phyloP scores from a whole-genome alignment of 108 stramenopile species.

The Seminavis robusta region DNA sequence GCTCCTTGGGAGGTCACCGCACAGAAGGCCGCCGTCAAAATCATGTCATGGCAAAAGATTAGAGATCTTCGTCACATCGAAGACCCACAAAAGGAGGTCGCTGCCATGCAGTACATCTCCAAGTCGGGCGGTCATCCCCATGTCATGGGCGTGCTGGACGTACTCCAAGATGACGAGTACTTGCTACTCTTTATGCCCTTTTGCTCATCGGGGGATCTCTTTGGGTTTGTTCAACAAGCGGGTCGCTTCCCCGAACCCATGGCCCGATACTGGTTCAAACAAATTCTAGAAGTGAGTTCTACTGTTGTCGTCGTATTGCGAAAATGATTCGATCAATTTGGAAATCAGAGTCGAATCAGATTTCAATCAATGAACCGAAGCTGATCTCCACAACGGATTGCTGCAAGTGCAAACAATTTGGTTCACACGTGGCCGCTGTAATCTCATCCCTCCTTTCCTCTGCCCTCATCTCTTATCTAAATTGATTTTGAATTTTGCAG shows the following conservation, averaged over 20 bases:
- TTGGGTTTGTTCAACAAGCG: constrained; percentile 61
- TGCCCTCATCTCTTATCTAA: background rate
- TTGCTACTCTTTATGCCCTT: constrained; percentile 82
- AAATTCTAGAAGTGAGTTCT: constrained; percentile 64
- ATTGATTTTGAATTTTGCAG: constrained; percentile 24
- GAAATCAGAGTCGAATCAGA: background rate
- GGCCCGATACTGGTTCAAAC: constrained; percentile 67
- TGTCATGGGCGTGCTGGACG: constrained; percentile 74
- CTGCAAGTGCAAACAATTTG: background rate
- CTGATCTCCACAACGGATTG: background rate
- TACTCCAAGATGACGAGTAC: constrained; percentile 84
- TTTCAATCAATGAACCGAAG: background rate
- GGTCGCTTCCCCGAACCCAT: constrained; percentile 61
- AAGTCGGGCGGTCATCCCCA: constrained; percentile 54
- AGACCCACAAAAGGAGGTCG: constrained; percentile 89
- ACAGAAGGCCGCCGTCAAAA: constrained; percentile 66
- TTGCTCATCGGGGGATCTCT: constrained; percentile 87
- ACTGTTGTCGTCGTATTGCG: background rate
- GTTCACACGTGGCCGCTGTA: background rate
- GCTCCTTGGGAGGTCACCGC: constrained; percentile 72
- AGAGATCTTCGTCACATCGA: constrained; percentile 49
- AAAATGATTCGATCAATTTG: too few relatives aligned
- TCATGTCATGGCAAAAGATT: constrained; percentile 69
- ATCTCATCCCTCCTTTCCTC: background rate
- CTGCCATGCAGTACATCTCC: constrained; percentile 79